Evolutionary conservation across 148 eudicot species (phyloP).

Genomic region (Mesembryanthemum crystallinum): DNA sequence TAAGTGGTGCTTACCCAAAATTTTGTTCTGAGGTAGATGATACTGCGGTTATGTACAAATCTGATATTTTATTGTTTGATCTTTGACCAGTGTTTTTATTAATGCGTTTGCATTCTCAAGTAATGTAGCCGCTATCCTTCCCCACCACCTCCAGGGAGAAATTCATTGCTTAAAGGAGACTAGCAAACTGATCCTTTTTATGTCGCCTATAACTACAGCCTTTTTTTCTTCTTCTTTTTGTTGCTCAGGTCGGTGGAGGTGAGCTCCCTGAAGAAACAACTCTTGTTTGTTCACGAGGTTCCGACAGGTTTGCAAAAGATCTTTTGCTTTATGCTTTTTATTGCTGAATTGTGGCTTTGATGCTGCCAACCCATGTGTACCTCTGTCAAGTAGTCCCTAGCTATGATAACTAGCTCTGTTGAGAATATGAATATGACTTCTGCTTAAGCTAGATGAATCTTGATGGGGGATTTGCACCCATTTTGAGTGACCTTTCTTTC

Average conservation of each 20-base stretch:
- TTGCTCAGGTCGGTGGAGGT: slow-evolving; percentile 88
- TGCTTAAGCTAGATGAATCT: slow-evolving; percentile 9
- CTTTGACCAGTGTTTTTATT: background rate
- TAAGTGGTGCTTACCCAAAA: background rate
- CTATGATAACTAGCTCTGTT: background rate
- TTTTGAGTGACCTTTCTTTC: background rate
- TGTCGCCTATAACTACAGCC: background rate
- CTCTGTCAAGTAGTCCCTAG: slow-evolving; percentile 6
- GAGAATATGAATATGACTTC: background rate
- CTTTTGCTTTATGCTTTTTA: slow-evolving; percentile 6
- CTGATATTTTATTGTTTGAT: background rate
- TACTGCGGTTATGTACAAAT: background rate
- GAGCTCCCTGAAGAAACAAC: slow-evolving; percentile 90
- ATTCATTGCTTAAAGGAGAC: background rate
- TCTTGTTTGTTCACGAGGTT: slow-evolving; percentile 79
- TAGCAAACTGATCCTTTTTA: slow-evolving; percentile 4
- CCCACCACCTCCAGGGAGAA: background rate
- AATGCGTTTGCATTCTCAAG: background rate
- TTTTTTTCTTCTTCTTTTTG: slow-evolving; percentile 26
- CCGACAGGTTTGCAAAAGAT: slow-evolving; percentile 71
- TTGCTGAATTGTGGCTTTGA: slow-evolving; percentile 7
- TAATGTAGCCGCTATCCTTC: background rate
- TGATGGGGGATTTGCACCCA: background rate
- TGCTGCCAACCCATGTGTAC: background rate
- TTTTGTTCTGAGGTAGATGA: background rate